A percentile compares a stretch with the other conserved stretches of the same genome.
Evolutionary conservation across 306 rosid species (phyloP).

Genomic region (Ormosia emarginata): DNA sequence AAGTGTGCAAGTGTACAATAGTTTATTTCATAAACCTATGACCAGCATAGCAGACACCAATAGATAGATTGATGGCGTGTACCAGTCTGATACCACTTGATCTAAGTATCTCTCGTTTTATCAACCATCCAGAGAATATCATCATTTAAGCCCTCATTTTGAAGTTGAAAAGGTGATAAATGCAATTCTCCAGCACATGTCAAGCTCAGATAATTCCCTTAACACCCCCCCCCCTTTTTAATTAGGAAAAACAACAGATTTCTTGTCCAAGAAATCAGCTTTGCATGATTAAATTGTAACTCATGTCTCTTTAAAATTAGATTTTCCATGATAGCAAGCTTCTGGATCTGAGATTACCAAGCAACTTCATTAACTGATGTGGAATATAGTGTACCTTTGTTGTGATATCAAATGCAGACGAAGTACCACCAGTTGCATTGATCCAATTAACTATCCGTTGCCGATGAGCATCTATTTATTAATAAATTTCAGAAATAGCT

Average conservation of each 20-base stretch:
- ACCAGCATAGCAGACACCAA: too few species aligned
- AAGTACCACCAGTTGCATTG: constrained; percentile 71
- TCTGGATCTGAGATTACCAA: background rate
- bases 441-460: constrained; percentile 79
- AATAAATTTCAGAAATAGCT: constrained; percentile 21
- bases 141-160: background rate
- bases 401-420: constrained; percentile 79
- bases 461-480: constrained; percentile 62
- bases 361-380: background rate
- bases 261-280: background rate
- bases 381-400: constrained; percentile 54
- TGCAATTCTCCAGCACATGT: background rate
- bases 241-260: background rate
- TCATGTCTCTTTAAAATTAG: background rate
- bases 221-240: background rate
- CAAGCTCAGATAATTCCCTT: background rate
- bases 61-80: too few species aligned
- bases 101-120: background rate
- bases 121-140: background rate
- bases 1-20: too few species aligned
- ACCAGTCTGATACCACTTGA: background rate
- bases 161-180: background rate
- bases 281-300: background rate
- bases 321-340: background rate
- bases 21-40: too few species aligned